A percentile compares a stretch with the other conserved stretches of the same genome.
These are phyloP conservation scores for Polyporus tsugae DNA, from an alignment of 1,284 basidiomycete genomes.

Conservation along the genomic window DNA sequence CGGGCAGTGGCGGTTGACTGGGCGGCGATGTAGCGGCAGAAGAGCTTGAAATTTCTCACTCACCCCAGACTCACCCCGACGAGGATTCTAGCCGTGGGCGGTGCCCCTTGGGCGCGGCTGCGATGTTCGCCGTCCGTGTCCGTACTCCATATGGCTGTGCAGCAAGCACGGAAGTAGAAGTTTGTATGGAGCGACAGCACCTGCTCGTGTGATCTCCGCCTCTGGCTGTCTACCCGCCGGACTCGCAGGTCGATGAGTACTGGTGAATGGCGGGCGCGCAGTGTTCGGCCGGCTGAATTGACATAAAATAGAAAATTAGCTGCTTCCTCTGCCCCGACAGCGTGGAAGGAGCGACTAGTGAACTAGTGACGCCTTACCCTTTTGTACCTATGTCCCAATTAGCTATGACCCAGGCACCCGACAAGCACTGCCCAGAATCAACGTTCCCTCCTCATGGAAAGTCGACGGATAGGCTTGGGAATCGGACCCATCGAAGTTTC, in stretches of 20 bases:
- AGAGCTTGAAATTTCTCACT: neutral
- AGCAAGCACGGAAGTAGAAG: neutral
- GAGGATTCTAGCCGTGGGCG: neutral
- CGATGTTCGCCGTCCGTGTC: no score
- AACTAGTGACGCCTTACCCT: neutral
- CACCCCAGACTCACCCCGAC: neutral
- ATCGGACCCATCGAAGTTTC: neutral
- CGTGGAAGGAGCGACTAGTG: neutral
- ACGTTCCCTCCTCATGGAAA: neutral
- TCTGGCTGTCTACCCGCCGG: neutral
- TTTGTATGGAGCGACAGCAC: neutral
- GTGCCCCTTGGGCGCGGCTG: neutral
- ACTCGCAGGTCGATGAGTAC: neutral
- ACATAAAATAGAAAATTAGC: no score
- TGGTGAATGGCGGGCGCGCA: neutral
- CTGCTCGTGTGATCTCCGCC: neutral
- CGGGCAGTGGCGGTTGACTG: neutral
- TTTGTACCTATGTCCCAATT: no score
- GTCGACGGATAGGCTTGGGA: no score
- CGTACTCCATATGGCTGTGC: no score
- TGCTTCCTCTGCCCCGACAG: neutral
- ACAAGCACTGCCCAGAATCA: neutral
- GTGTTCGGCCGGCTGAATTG: no score
- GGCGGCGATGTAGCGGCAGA: neutral
- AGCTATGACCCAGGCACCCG: no score